A percentile compares a stretch with the other conserved stretches of the same genome.
These are phyloP conservation scores for Cardiospermum halicacabum DNA, from an alignment of 345 rosid species.

Conservation along the genomic window DNA sequence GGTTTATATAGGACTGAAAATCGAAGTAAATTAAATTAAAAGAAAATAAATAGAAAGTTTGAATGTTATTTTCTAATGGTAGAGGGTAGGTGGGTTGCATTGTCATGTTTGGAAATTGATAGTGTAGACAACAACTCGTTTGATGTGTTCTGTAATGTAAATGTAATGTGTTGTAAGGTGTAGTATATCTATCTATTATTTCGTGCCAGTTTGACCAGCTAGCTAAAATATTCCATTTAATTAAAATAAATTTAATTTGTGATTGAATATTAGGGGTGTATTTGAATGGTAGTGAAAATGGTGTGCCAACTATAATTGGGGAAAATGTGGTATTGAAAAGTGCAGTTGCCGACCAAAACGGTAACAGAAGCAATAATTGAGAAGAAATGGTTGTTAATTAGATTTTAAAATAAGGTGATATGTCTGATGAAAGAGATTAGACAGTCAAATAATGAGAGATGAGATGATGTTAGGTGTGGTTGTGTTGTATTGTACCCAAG, in stretches of 20 bases:
- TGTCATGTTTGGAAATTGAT: background rate
- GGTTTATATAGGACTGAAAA: background rate
- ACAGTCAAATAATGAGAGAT: background rate
- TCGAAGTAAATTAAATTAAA: background rate
- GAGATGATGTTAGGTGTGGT: conserved; percentile 13
- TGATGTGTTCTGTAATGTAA: background rate
- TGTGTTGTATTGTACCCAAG: no score
- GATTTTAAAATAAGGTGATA: background rate
- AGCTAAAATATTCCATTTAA: no score
- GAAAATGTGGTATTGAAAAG: no score
- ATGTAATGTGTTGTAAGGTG: background rate
- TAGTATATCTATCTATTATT: background rate
- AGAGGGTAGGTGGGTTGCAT: background rate
- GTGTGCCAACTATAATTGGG: no score
- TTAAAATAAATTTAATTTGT: no score
- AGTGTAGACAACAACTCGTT: background rate
- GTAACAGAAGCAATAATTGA: no score
- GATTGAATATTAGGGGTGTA: no score
- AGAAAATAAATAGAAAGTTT: background rate
- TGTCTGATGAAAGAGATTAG: background rate
- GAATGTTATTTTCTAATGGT: background rate
- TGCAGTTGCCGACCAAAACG: no score
- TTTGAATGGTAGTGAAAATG: no score
- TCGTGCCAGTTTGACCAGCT: background rate
- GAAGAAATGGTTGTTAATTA: no score